Conservation (phyloP, 2,329 filamentous ascomycete species). For the Cladosporium halotolerans region DNA sequence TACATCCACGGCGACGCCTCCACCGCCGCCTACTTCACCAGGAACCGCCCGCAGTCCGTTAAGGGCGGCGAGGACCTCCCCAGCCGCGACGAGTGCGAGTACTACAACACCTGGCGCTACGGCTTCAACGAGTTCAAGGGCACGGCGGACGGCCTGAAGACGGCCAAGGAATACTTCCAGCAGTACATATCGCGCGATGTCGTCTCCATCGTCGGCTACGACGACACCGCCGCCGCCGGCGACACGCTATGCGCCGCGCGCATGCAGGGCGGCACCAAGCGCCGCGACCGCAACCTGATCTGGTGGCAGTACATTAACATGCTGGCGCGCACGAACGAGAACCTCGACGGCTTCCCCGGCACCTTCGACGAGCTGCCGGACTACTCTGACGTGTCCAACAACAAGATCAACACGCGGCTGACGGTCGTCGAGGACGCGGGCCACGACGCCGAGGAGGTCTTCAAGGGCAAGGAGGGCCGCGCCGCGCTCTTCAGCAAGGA, state of each 20-base stretch:
- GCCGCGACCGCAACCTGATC: constrained; percentile 9
- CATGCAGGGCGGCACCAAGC: constrained; percentile 8
- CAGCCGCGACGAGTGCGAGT: constrained; percentile 1
- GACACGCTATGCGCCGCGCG: constrained; percentile 2
- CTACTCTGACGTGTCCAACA: constrained; percentile 4
- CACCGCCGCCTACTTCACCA: constrained; percentile 7
- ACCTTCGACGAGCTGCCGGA: constrained; percentile 1
- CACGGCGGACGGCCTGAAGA: constrained; percentile 7
- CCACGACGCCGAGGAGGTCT: constrained; percentile 6
- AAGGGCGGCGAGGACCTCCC: constrained; percentile 1
- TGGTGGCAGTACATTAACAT: constrained; percentile 10
- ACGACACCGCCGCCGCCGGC: not conserved
- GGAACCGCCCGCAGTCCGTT: constrained; percentile 1
- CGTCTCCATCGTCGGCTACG: constrained; percentile 8
- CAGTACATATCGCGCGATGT: constrained; percentile 9
- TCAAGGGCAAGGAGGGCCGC: constrained; percentile 4
- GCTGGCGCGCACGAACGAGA: constrained; percentile 6
- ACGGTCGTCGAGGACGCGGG: constrained; percentile 2
- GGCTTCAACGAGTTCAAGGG: constrained; percentile 8
- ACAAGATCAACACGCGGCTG: constrained; percentile 7
- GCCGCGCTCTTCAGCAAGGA: not conserved
- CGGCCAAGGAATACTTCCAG: constrained; percentile 8
- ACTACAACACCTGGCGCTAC: constrained; percentile 9
- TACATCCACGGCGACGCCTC: constrained; percentile 9
- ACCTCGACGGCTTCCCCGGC: constrained; percentile 1